Conservation (phyloP, 208 protist genomes). For the Angomonas deanei region DNA sequence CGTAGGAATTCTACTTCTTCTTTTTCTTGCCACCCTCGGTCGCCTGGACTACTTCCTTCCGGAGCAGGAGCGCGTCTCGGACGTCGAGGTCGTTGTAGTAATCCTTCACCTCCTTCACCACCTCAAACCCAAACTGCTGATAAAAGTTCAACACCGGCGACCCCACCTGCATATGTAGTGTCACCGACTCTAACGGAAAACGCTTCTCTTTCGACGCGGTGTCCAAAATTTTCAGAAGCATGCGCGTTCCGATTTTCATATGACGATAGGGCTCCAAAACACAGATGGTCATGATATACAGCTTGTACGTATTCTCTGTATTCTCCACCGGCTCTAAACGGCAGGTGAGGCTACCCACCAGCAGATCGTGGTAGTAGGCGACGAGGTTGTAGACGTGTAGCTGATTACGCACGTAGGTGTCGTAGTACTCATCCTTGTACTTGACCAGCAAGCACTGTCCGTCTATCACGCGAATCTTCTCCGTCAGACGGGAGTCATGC, state of each 20-base stretch:
- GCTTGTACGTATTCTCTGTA: slow-evolving; percentile 30
- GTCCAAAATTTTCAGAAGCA: slow-evolving; percentile 56
- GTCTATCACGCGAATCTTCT: slow-evolving; percentile 80
- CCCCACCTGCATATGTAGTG: slow-evolving; percentile 84
- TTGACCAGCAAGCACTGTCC: slow-evolving; percentile 69
- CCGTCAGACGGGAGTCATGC: slow-evolving; percentile 57
- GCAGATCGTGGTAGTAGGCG: slow-evolving; percentile 85
- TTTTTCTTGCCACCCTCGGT: slow-evolving; percentile 36
- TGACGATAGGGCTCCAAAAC: slow-evolving; percentile 89
- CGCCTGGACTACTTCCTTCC: slow-evolving; percentile 48
- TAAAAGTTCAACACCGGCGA: slow-evolving; percentile 83
- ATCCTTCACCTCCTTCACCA: slow-evolving; percentile 48
- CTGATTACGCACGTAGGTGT: slow-evolving; percentile 50
- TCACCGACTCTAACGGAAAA: slow-evolving; percentile 41
- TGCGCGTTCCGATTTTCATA: slow-evolving; percentile 71
- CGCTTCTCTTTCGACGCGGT: slow-evolving; percentile 50
- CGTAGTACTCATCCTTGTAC: slow-evolving; percentile 85
- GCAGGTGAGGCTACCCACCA: slow-evolving; percentile 89
- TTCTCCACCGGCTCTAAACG: slow-evolving; percentile 64
- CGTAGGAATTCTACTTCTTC: slow-evolving; percentile 11
- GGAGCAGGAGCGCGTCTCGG: slow-evolving; percentile 63
- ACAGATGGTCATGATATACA: slow-evolving; percentile 94
- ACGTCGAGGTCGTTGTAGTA: slow-evolving; percentile 82
- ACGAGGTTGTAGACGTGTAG: slow-evolving; percentile 69
- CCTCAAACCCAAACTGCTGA: slow-evolving; percentile 66